Conservation (phyloP, 495 filamentous ascomycete genomes). For the Hypoxylon subgilvum region DNA sequence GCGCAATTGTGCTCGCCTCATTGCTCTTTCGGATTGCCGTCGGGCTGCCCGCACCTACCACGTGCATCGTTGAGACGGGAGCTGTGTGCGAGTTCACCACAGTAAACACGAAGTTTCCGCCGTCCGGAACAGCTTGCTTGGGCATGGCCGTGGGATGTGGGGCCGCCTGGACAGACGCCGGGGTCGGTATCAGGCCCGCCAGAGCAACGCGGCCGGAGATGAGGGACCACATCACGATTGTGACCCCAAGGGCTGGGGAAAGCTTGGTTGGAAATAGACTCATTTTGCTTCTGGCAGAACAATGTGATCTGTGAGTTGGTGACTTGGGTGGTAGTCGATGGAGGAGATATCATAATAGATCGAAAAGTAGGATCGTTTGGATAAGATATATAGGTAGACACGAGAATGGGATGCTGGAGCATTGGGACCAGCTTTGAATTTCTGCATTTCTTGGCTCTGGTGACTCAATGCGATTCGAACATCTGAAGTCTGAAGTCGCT, state of each 20-base stretch:
- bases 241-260: background rate
- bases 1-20: conserved; percentile 5
- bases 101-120: conserved; percentile 31
- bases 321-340: too few relatives aligned
- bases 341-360: too few relatives aligned
- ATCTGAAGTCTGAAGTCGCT: too few relatives aligned
- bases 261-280: background rate
- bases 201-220: background rate
- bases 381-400: too few relatives aligned
- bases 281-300: background rate
- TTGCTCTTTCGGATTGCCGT: conserved; percentile 8
- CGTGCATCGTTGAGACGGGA: conserved; percentile 26
- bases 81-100: conserved; percentile 37
- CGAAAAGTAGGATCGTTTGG: too few relatives aligned
- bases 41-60: conserved; percentile 13
- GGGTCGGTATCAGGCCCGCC: background rate
- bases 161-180: background rate
- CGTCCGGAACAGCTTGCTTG: background rate
- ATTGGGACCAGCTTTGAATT: too few relatives aligned
- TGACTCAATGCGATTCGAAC: too few relatives aligned
- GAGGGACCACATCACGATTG: background rate
- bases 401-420: too few relatives aligned
- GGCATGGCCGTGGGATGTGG: background rate
- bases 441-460: too few relatives aligned
- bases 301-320: background rate